phyloP scores from a whole-genome alignment of 257 asterid genomes.

The Schizonepeta tenuifolia region DNA sequence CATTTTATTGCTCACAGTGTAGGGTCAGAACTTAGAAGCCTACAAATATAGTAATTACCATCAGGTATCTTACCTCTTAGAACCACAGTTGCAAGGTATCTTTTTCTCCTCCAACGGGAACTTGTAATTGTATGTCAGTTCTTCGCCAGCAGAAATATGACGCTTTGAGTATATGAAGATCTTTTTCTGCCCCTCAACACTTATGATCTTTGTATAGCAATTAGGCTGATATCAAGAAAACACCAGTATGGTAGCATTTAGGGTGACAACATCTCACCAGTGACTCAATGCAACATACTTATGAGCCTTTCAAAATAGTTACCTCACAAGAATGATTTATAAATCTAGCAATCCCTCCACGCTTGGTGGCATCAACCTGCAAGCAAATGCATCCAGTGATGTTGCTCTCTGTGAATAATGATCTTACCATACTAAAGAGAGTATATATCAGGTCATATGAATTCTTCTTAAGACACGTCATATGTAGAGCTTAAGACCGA shows the following conservation, averaged over 20 bases:
- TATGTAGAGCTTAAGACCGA: constrained; percentile 11
- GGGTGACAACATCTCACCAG: constrained; percentile 22
- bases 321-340: constrained; percentile 99
- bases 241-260: constrained; percentile 32
- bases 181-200: constrained; percentile 96
- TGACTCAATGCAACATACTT: constrained; percentile 29
- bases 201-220: constrained; percentile 97
- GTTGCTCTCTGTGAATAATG: constrained; percentile 8
- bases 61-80: constrained; percentile 64
- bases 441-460: constrained; percentile 15
- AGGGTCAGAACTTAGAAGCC: constrained; percentile 12
- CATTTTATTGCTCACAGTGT: neutral
- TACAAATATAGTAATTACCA: neutral
- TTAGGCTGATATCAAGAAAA: constrained; percentile 72
- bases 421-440: constrained; percentile 20
- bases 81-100: constrained; percentile 97
- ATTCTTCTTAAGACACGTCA: constrained; percentile 21
- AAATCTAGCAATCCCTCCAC: constrained; percentile 98
- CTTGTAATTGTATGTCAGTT: constrained; percentile 92
- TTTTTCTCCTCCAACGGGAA: constrained; percentile 97
- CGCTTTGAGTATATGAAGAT: constrained; percentile 96
- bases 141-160: constrained; percentile 92
- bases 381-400: constrained; percentile 22
- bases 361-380: constrained; percentile 99
- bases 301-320: constrained; percentile 30